Conservation (phyloP, 2,329 filamentous ascomycete genomes). For the Amauroascus niger region DNA sequence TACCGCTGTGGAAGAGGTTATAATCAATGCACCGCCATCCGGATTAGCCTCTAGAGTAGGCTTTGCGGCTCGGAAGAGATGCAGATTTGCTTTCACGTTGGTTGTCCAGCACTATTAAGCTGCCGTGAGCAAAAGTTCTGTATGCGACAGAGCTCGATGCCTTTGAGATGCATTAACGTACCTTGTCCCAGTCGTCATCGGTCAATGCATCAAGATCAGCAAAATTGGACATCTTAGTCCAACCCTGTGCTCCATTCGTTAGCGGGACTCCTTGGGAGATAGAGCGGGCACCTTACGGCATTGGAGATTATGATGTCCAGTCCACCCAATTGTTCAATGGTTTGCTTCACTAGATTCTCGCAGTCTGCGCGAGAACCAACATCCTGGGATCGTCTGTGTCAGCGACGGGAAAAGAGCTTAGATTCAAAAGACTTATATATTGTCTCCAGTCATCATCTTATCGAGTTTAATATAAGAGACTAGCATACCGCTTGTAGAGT, state of each 20-base stretch:
- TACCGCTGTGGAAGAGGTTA: conserved; percentile 54
- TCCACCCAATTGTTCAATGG: conserved; percentile 52
- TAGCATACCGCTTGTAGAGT: conserved; percentile 51
- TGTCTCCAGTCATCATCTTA: no score
- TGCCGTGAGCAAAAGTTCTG: background rate
- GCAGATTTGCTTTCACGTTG: conserved; percentile 50
- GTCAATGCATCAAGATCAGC: conserved; percentile 48
- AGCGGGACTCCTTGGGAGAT: background rate
- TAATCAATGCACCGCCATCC: conserved; percentile 54
- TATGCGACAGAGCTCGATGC: background rate
- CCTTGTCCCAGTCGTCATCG: conserved; percentile 56
- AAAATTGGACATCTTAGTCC: conserved; percentile 52
- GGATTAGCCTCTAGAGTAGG: conserved; percentile 52
- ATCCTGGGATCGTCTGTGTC: conserved; percentile 40
- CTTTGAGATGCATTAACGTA: conserved; percentile 21
- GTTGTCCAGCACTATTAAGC: conserved; percentile 48
- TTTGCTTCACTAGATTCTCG: conserved; percentile 48
- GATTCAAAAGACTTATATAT: no score
- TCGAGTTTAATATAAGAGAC: no score
- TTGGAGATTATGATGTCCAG: conserved; percentile 73
- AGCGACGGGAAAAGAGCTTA: conserved; percentile 10
- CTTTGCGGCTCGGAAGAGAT: conserved; percentile 48
- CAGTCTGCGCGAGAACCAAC: conserved; percentile 53
- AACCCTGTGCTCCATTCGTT: conserved; percentile 38
- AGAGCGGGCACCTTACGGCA: conserved; percentile 40